Evolutionary conservation across 768 basidiomycete genomes (phyloP), one percentile per base, ranked within the genome.

Genomic region (Suillus spraguei): DNA sequence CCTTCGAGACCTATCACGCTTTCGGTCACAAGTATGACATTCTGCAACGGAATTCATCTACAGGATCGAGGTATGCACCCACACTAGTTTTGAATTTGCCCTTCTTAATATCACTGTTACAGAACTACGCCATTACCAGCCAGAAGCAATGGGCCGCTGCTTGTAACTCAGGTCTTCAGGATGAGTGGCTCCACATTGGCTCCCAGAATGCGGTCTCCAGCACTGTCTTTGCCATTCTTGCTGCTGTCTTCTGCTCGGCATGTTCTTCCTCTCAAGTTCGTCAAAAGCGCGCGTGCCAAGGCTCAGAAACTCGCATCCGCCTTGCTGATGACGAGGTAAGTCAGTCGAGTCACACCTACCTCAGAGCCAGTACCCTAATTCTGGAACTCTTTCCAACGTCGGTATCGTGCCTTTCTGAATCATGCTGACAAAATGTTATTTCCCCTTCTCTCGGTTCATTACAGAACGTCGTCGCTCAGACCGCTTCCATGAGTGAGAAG

Each of bases 21-120:
- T n/a, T n/a, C n/a, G n/a, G n/a, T n/a, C n/a, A n/a, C n/a, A n/a
- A n/a, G n/a, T n/a, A n/a, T n/a, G n/a, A 93, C 71, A 89, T 94
- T 69, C 91, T 56, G 81, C 93, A 70, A 92, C 91, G 16, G 90
- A 92, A 72, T 93, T 94, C 81, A 89, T 92, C 74, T 91, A 92
- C 81, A 85, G 88, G 62, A 82, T 88, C 61, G 88, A 92, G 85
- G 91, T 90, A 71, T 20, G 78, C 70, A 22, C 17, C 11, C 60
- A 17, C 6, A 22, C 44, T 4, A 20, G 41, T 32, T 61, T 10
- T 41, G 11, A 17, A 36, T 33, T n/a, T 50, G 52, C 49, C 54
- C 46, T 32, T 22, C 46, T 64, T 53, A 41, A 38, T 33, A n/a
- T 10, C n/a, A 17, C 32, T 36, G 58, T 32, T 17, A 55, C 62